Conservation (phyloP, 1,139 yeast species). For the Pichia sp. region DNA sequence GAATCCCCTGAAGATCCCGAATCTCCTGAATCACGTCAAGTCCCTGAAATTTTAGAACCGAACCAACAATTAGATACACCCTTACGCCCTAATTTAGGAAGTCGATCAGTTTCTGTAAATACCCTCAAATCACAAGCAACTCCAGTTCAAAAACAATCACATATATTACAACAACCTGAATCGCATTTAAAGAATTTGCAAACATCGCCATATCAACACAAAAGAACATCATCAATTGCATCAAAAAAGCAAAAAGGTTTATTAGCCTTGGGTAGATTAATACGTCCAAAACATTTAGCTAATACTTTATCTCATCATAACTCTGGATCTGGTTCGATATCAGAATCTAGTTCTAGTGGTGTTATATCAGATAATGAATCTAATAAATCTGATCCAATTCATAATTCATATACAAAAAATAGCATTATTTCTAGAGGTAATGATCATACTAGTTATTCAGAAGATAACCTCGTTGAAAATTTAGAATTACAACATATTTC, state of each 20-base stretch:
- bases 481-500: background rate
- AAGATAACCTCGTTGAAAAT: background rate
- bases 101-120: background rate
- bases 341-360: background rate
- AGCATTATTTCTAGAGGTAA: background rate
- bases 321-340: background rate
- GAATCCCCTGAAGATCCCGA: background rate
- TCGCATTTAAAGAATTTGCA: background rate
- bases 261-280: slow-evolving; percentile 9
- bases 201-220: background rate
- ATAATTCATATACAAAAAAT: background rate
- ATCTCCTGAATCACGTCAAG: background rate
- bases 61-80: background rate
- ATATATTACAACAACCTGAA: background rate
- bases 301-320: slow-evolving; percentile 7
- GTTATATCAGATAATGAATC: background rate
- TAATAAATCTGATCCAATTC: background rate
- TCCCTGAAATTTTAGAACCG: background rate
- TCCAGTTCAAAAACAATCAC: background rate
- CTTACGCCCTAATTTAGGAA: background rate
- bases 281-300: slow-evolving; percentile 8
- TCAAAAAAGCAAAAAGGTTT: slow-evolving; percentile 6
- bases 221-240: background rate
- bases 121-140: background rate
- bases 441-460: background rate